phyloP scores from a whole-genome alignment of 768 basidiomycete species.

The Hypsizygus marmoreus region DNA sequence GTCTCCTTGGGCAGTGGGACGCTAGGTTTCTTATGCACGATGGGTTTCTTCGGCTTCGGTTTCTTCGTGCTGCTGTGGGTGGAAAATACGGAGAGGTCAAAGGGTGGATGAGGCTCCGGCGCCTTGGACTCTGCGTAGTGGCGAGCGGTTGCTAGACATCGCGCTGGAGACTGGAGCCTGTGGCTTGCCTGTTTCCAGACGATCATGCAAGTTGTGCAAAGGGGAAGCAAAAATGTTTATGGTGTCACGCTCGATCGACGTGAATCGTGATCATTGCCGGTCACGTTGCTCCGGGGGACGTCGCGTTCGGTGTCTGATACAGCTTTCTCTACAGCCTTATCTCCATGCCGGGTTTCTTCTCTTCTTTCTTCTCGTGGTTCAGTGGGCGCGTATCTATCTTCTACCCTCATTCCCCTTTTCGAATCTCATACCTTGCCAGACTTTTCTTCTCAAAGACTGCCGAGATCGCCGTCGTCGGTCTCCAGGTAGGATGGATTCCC shows the following conservation, averaged over 20 bases:
- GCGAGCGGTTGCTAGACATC: neutral
- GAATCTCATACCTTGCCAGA: slow-evolving; percentile 34
- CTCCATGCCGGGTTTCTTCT: slow-evolving; percentile 42
- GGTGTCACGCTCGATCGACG: neutral
- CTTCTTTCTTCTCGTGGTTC: slow-evolving; percentile 48
- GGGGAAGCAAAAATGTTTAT: slow-evolving; percentile 2
- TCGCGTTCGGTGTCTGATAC: neutral
- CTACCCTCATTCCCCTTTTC: neutral
- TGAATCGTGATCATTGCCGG: slow-evolving; percentile 3
- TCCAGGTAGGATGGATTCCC: slow-evolving; percentile 66
- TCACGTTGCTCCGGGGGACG: slow-evolving; percentile 4
- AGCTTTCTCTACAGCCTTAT: neutral
- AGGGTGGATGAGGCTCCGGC: too few relatives aligned
- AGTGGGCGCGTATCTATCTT: slow-evolving; percentile 33
- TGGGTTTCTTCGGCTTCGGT: too few relatives aligned
- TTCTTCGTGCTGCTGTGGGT: too few relatives aligned
- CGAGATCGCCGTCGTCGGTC: slow-evolving; percentile 88
- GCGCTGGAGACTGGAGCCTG: neutral
- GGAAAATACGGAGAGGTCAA: neutral
- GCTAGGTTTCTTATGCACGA: too few relatives aligned
- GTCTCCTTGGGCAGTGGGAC: too few relatives aligned
- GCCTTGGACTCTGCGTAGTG: too few relatives aligned
- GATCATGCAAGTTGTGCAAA: slow-evolving; percentile 2
- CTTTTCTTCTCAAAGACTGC: slow-evolving; percentile 87
- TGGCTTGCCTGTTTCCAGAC: neutral